These are phyloP conservation scores for Sporisorium scitamineum DNA, from an alignment of 1,284 basidiomycete species.

Conservation along the genomic window DNA sequence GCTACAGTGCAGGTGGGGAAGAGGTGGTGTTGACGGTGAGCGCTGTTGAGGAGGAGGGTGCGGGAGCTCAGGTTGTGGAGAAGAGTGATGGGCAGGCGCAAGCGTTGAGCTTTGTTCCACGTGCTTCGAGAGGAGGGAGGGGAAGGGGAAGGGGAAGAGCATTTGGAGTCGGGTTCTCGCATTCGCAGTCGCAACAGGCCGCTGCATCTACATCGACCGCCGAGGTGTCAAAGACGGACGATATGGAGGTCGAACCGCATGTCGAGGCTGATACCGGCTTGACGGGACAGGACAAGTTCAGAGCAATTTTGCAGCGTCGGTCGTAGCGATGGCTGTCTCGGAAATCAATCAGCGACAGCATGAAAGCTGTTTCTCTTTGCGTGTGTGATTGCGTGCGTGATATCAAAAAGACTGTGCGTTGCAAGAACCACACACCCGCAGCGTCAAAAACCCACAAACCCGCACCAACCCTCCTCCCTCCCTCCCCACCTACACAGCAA, in stretches of 20 bases:
- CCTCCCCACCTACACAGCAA: conserved; percentile 43
- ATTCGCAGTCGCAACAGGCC: conserved; percentile 4
- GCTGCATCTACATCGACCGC: not conserved
- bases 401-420: not conserved
- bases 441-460: not conserved
- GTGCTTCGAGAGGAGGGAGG: conserved; percentile 29
- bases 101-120: conserved; percentile 23
- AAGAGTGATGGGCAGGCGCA: not conserved
- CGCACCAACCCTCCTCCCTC: not conserved
- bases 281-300: conserved; percentile 53
- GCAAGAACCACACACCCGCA: not conserved
- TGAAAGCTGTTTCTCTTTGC: not conserved
- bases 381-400: not conserved
- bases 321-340: not conserved
- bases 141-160: conserved; percentile 35
- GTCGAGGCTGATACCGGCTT: conserved; percentile 3
- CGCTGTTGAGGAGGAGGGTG: conserved; percentile 9
- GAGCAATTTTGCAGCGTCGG: conserved; percentile 43
- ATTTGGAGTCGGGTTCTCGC: conserved; percentile 17
- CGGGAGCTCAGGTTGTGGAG: not conserved
- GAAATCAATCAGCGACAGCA: not conserved
- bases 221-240: not conserved
- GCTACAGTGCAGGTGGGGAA: conserved; percentile 4
- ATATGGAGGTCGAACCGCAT: conserved; percentile 38
- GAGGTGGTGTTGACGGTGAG: conserved; percentile 8